Evolutionary conservation across 768 basidiomycete species (phyloP).

Genomic region (Collybiopsis confluens): DNA sequence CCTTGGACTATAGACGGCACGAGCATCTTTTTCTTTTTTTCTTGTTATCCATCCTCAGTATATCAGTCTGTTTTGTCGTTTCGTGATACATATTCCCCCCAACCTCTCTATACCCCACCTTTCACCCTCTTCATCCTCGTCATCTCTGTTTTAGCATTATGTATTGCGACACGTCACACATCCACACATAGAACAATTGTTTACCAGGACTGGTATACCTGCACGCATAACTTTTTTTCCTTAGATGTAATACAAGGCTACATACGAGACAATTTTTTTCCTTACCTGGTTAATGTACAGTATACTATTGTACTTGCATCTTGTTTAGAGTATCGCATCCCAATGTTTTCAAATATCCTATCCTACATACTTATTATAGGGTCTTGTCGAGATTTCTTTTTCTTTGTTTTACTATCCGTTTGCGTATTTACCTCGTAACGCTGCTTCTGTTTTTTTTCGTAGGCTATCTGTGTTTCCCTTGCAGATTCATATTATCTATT

Average conservation of each 20-base stretch:
- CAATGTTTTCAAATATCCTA: too few species aligned
- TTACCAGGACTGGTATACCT: slow-evolving; percentile 16
- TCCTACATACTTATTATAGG: too few species aligned
- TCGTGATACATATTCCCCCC: slow-evolving; percentile 49
- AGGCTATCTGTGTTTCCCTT: slow-evolving; percentile 8
- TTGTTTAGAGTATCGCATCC: too few species aligned
- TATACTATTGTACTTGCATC: too few species aligned
- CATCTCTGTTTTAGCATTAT: neutral
- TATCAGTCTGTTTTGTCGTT: slow-evolving; percentile 30
- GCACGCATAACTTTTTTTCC: too few species aligned
- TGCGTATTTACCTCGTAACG: slow-evolving; percentile 6
- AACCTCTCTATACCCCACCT: slow-evolving; percentile 13
- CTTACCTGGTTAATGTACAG: neutral
- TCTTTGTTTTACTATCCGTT: slow-evolving; percentile 4
- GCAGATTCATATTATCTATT: too few species aligned
- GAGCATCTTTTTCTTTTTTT: slow-evolving; percentile 30
- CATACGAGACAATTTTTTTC: slow-evolving; percentile 54
- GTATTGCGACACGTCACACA: slow-evolving; percentile 13
- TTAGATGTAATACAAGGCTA: slow-evolving; percentile 12
- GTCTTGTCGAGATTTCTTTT: too few species aligned
- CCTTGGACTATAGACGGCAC: slow-evolving; percentile 21
- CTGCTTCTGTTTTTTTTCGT: slow-evolving; percentile 8
- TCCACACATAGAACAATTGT: slow-evolving; percentile 16
- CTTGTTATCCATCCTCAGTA: slow-evolving; percentile 31
- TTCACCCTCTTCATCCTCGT: neutral